Evolutionary conservation across 805 yeast genomes (phyloP).

Genomic region (Cyberlindnera xylosilytica): DNA sequence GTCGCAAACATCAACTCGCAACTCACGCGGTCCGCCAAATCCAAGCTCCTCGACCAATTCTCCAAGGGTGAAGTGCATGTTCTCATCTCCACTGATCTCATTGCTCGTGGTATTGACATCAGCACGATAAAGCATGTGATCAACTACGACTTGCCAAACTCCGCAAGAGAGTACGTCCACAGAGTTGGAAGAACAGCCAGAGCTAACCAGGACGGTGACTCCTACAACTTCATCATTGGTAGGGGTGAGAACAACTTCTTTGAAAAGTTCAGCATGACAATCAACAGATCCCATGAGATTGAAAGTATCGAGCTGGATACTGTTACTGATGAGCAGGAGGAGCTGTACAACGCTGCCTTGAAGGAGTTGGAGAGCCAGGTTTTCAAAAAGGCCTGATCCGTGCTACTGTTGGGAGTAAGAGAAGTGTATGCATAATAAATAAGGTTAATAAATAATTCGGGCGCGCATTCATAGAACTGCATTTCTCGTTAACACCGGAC

Average conservation of each 20-base stretch:
- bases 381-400: conserved; percentile 12
- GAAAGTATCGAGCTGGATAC: conserved; percentile 29
- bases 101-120: conserved; percentile 94
- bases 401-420: background rate
- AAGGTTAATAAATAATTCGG: conserved; percentile 12
- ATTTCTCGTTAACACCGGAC: background rate
- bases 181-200: conserved; percentile 97
- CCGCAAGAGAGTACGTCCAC: conserved; percentile 90
- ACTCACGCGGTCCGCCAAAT: conserved; percentile 49
- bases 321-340: conserved; percentile 24
- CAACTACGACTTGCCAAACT: conserved; percentile 87
- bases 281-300: conserved; percentile 47
- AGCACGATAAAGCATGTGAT: conserved; percentile 66
- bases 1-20: conserved; percentile 57
- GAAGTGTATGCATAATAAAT: conserved; percentile 11
- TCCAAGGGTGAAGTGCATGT: conserved; percentile 48
- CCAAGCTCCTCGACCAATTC: conserved; percentile 58
- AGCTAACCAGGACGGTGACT: conserved; percentile 77
- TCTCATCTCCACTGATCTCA: conserved; percentile 80
- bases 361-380: conserved; percentile 42
- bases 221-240: conserved; percentile 71
- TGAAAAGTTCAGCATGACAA: conserved; percentile 49
- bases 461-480: background rate
- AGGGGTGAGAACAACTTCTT: conserved; percentile 70
- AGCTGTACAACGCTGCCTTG: conserved; percentile 44